Base-by-base conservation (phyloP, 108 stramenopile species). In the Conticribra weissflogii region DNA sequence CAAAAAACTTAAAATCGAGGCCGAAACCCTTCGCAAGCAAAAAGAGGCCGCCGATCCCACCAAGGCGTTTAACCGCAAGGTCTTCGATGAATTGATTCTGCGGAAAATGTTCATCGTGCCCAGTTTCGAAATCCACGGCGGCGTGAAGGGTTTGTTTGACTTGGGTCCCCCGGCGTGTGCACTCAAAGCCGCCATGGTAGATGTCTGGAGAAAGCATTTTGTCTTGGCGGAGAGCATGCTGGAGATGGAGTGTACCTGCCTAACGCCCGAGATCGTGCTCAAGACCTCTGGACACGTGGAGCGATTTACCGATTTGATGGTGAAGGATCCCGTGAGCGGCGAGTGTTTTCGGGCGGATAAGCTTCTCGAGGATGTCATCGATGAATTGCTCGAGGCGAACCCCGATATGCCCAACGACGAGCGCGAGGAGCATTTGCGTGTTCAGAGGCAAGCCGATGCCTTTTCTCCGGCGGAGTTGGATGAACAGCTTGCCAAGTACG, bases 241-340 rank as follows among this genome's bases (percentile, higher is more conserved):
- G 34, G 98, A 99, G 83, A 98, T 99, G 97, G 99, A 99, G 76
- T 98, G 97, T 71, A 99, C 99, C 44, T 93, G 90, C 63, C 86
- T 99, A 46, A 99, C 99, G 19, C 97, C 99, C 22, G 87, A 96
- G 63, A 83, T 80, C 3, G 99, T 99, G 3, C 80, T 99, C 28
- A 96, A 98, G 76, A 97, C 99, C 0, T 95, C 94, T 56, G 99
- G 99, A 15, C 99, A 99, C 79, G 99, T 99, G 24, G 99, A 99
- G 68, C 93, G 96, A 3, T 99, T 99, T 79, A 98, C 98, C n/a
- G 99, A 99, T 86, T 86, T 99, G 58, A 99, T 99, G 99, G 99
- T 98, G 27, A 95, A 91, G 61, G 95, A 97, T 68, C 71, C 81
- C 5, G 85, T 76, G 24, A 91, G 83, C 32, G 96, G 95, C 3